Base-by-base conservation (phyloP, 768 basidiomycete genomes). In the Hortiboletus campestris region DNA sequence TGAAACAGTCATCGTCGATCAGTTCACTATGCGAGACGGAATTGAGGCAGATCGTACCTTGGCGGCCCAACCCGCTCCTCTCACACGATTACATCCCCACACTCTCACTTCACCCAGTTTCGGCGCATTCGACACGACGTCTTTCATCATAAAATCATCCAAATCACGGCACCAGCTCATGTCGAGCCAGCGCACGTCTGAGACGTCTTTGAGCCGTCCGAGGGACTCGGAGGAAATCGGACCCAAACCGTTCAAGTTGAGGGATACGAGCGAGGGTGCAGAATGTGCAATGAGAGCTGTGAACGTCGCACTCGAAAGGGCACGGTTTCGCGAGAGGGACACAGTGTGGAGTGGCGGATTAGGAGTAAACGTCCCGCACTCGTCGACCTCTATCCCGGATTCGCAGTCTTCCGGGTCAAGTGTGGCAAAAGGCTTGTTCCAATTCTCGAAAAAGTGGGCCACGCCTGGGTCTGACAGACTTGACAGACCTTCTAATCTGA, bases 81-180 rank as follows among this genome's bases (percentile, higher is more conserved):
- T 80, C 17, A 84, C 60, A 8, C 72, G 69, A 59, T 78, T 82
- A 57, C 83, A 83, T 8, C 84, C 83, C 74, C 77, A 86, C 12
- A 82, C 78, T 53, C 74, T 80, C 60, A 86, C 64, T 35, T 76
- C 74, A 53, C 68, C 60, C 20, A 87, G 55, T 22, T 71, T 64
- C 0, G 65, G 49, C 50, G 80, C 79, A 1, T 65, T 71, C 13
- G 80, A 75, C 41, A 94, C 63, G 61, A 94, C 73, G 14, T 75
- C 80, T 70, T 90, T 87, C 58, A 98, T 73, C 4, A 88, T 78
- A 64, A 89, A 94, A 70, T 98, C 89, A 55, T 94, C 88, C 39
- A 90, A 78, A 20, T 81, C 79, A 46, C 95, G 75, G 63, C 94
- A 94, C 82, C 89, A 98, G 1, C 94, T 88, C 3, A 94, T 71